Evolutionary conservation across 768 basidiomycete genomes (phyloP).

Genomic region (Naganishia vaughanmartiniae): DNA sequence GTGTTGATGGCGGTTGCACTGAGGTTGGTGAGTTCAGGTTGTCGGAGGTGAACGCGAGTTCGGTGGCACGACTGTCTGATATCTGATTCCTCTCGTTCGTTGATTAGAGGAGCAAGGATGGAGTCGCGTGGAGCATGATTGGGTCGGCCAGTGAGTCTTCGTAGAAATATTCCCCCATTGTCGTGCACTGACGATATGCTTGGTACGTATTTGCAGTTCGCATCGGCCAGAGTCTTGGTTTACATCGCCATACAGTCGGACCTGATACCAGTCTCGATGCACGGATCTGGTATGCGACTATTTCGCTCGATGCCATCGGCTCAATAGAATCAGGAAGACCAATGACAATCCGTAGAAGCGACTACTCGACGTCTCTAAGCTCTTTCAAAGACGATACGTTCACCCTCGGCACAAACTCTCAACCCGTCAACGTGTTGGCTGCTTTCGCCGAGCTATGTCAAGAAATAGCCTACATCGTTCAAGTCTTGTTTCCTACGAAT

Average conservation of each 20-base stretch:
- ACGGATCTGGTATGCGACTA: slow-evolving; percentile 1
- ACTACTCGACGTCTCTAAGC: neutral
- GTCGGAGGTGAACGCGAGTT: neutral
- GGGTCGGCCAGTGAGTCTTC: slow-evolving; percentile 7
- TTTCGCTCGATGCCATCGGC: slow-evolving; percentile 6
- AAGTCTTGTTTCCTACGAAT: slow-evolving; percentile 9
- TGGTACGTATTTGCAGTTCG: neutral
- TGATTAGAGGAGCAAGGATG: neutral
- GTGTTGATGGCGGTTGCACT: slow-evolving; percentile 14
- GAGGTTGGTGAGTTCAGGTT: slow-evolving; percentile 2
- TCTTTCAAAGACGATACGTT: neutral
- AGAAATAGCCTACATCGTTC: slow-evolving; percentile 2
- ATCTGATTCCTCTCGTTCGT: neutral
- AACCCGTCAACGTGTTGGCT: neutral
- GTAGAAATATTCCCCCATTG: neutral
- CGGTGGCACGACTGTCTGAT: neutral
- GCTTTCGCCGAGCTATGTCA: slow-evolving; percentile 10
- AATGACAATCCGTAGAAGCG: slow-evolving; percentile 2
- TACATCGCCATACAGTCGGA: slow-evolving; percentile 2
- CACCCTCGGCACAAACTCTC: neutral
- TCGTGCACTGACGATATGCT: neutral
- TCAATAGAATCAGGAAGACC: neutral
- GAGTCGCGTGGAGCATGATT: slow-evolving; percentile 6
- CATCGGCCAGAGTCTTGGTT: slow-evolving; percentile 3
- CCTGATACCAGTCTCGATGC: neutral